A percentile compares a stretch with the other conserved stretches of the same genome.
These are phyloP conservation scores for Pseudognaphalium luteoalbum DNA, from an alignment of 129 eudicot species.

Conservation along the genomic window DNA sequence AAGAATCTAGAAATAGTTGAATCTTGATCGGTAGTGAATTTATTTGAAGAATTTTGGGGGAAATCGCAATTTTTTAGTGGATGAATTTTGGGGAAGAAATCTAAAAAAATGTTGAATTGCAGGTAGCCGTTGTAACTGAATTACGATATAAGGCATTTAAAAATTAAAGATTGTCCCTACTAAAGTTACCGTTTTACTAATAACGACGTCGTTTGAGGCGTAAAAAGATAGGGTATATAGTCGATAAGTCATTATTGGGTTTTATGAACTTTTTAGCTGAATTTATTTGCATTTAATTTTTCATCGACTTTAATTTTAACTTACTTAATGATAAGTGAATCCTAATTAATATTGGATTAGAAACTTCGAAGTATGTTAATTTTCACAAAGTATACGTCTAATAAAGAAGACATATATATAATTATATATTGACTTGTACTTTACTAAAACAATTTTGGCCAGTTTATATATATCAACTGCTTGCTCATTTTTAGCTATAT, in stretches of 20 bases:
- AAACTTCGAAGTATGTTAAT: no score
- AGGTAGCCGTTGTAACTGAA: constrained; percentile 49
- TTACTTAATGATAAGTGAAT: not conserved
- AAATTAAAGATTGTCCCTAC: constrained; percentile 5
- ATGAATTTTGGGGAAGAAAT: constrained; percentile 16
- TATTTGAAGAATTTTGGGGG: no score
- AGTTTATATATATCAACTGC: no score
- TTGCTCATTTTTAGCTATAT: no score
- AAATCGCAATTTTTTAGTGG: constrained; percentile 11
- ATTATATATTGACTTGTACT: no score
- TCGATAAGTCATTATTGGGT: no score
- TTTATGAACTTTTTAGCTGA: no score
- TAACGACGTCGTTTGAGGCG: constrained; percentile 27
- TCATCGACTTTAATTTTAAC: constrained; percentile 7
- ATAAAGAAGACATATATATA: no score
- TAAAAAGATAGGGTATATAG: no score
- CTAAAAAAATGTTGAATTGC: not conserved
- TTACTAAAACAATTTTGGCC: no score
- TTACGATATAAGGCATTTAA: constrained; percentile 3
- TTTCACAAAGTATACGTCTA: no score
- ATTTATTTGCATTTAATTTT: constrained; percentile 36
- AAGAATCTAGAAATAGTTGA: not conserved
- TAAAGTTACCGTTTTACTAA: constrained; percentile 33
- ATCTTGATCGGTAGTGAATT: no score
- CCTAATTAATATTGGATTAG: not conserved